Evolutionary conservation across 148 eudicot genomes (phyloP).

Genomic region (Chenopodium album): DNA sequence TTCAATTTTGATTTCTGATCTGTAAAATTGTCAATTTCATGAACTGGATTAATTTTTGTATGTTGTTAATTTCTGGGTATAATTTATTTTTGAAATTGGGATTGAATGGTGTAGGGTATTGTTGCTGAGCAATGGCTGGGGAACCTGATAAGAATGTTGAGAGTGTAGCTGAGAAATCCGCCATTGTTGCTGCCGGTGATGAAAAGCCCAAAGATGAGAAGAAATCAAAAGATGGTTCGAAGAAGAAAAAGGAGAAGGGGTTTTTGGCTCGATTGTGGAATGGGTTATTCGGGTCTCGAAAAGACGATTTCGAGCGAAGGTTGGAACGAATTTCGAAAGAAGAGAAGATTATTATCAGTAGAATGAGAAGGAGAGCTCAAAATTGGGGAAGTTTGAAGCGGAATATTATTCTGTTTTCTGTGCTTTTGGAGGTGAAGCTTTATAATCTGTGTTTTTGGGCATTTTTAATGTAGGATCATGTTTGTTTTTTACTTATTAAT

Average conservation of each 20-base stretch:
- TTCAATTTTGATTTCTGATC: background rate
- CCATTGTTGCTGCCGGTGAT: constrained; percentile 33
- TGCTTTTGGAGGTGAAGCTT: constrained; percentile 61
- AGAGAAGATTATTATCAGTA: constrained; percentile 55
- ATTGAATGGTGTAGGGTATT: background rate
- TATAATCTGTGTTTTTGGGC: background rate
- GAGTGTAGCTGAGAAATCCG: constrained; percentile 27
- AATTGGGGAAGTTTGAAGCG: constrained; percentile 55
- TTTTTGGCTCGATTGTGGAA: constrained; percentile 67
- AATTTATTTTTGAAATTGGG: background rate
- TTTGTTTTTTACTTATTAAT: background rate
- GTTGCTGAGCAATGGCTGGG: constrained; percentile 58
- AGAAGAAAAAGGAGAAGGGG: constrained; percentile 59
- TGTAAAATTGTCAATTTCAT: background rate
- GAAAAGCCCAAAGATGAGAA: constrained; percentile 28
- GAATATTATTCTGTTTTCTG: constrained; percentile 56
- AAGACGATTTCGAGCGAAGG: constrained; percentile 74
- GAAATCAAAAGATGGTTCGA: constrained; percentile 25
- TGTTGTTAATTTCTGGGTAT: background rate
- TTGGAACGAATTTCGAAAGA: constrained; percentile 71
- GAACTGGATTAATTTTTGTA: background rate
- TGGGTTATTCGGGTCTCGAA: constrained; percentile 48
- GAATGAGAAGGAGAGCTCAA: constrained; percentile 65
- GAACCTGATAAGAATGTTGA: constrained; percentile 45
- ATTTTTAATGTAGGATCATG: background rate